Base-by-base conservation (phyloP, 768 basidiomycete species). In the Clavulina sp. region DNA sequence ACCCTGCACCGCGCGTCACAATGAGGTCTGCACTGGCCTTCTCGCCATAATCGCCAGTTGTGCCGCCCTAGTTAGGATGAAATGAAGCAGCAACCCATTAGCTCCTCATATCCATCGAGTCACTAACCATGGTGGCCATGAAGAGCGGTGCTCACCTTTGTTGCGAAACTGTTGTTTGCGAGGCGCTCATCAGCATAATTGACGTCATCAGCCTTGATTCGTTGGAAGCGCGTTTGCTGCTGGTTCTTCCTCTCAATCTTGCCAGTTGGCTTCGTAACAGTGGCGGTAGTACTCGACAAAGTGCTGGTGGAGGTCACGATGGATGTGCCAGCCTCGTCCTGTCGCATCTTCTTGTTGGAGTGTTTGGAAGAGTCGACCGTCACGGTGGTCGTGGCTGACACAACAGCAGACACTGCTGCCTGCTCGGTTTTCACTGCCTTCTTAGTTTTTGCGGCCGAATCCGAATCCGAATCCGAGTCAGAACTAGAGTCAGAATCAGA, bases 1-100 rank as follows among this genome's bases (percentile, higher is more conserved):
- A 99, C 2, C 88, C 88, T 46, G 85, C 82, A 2, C 93, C 93
- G 1, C 91, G 77, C 2, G 93, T 97, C 26, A 91, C 84, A 56
- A 93, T 82, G 55, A 99, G 69, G 65, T 97, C 95, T 34, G 74
- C 72, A 57, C 80, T 78, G 0, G 93, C 93, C 51, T 73, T 74
- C 29, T 78, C 80, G 19, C 93, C 93, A 58, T 99, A 99, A 62
- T 97, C 95, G 56, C 80, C 80, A 23, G 57, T 56, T 1, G 70
- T 70, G 0, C 75, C 86, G 2, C 77, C 71, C 84, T 82, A 56
- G 16, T 7, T 19, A 19, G 23, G 57, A 13, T 16, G 18, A 16
- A 28, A 30, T 38, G 48, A 49, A 30, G 7, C 6, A 29, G 32
- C 13, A 23, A 29, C 32, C 48, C 28, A 59, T 51, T 34, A 16